A percentile compares a stretch with the other conserved stretches of the same genome.
These are phyloP conservation scores for Colletotrichum costaricense DNA, from an alignment of 2,329 filamentous ascomycete species.

Conservation along the genomic window DNA sequence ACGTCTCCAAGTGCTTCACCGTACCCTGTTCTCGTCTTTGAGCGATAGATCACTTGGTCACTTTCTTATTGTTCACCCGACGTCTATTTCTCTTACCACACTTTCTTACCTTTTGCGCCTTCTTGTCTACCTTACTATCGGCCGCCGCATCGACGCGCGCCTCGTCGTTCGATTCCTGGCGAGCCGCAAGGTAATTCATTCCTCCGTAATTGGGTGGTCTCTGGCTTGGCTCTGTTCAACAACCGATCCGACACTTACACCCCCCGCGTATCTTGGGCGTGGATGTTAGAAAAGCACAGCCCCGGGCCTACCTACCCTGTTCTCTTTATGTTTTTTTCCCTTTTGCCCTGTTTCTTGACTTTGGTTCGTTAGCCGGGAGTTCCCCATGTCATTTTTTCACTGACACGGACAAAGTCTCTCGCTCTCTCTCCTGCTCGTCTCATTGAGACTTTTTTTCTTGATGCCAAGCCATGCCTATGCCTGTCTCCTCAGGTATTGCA, in stretches of 20 bases:
- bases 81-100: slow-evolving; percentile 14
- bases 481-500: background rate
- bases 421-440: slow-evolving; percentile 1
- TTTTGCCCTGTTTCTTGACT: background rate
- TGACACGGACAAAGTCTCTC: background rate
- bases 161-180: slow-evolving; percentile 13
- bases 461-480: slow-evolving; percentile 14
- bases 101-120: background rate
- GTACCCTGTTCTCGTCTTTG: background rate
- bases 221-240: background rate
- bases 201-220: slow-evolving; percentile 9
- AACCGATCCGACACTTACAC: slow-evolving; percentile 1
- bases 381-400: slow-evolving; percentile 21
- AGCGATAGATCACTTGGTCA: slow-evolving; percentile 7
- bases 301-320: background rate
- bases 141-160: background rate
- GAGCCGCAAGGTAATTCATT: slow-evolving; percentile 10
- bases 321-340: background rate
- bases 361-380: background rate
- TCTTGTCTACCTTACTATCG: background rate
- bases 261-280: background rate
- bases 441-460: background rate
- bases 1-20: background rate
- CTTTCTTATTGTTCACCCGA: background rate
- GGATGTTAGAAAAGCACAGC: background rate